phyloP scores from a whole-genome alignment of 192 early-diverging fungal species.

The Backusella parvicylindrica region DNA sequence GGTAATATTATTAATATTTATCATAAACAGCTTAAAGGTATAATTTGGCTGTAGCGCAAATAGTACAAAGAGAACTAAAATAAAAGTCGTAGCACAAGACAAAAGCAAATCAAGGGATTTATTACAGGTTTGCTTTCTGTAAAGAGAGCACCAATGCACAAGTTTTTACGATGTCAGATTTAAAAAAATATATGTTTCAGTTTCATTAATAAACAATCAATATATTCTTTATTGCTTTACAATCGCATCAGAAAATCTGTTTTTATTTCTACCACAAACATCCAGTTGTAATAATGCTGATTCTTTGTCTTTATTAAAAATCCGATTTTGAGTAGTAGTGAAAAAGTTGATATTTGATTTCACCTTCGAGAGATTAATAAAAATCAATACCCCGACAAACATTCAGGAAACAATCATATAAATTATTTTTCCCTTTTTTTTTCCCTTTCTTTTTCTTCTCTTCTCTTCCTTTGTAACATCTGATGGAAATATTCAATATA shows the following conservation, averaged over 20 bases:
- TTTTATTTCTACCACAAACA: neutral
- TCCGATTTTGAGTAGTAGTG: neutral
- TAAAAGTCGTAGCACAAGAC: neutral
- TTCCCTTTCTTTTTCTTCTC: neutral
- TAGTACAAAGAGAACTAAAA: neutral
- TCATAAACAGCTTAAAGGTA: neutral
- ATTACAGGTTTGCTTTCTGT: neutral
- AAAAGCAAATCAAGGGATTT: neutral
- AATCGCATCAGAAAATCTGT: neutral
- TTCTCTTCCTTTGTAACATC: constrained; percentile 2
- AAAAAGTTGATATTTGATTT: neutral
- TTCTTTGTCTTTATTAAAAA: neutral
- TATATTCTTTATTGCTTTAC: neutral
- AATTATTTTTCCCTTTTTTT: neutral
- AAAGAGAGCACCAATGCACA: neutral
- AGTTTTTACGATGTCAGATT: no score
- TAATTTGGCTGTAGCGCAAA: neutral
- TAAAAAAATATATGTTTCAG: neutral
- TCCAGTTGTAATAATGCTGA: neutral
- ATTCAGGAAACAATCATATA: neutral
- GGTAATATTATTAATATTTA: neutral
- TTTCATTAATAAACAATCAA: neutral
- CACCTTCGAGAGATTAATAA: neutral
- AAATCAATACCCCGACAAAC: constrained; percentile 3
- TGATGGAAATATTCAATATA: constrained; percentile 19